These are phyloP conservation scores for Chlorella variabilis DNA, from an alignment of 163 green algal species.

Conservation along the genomic window DNA sequence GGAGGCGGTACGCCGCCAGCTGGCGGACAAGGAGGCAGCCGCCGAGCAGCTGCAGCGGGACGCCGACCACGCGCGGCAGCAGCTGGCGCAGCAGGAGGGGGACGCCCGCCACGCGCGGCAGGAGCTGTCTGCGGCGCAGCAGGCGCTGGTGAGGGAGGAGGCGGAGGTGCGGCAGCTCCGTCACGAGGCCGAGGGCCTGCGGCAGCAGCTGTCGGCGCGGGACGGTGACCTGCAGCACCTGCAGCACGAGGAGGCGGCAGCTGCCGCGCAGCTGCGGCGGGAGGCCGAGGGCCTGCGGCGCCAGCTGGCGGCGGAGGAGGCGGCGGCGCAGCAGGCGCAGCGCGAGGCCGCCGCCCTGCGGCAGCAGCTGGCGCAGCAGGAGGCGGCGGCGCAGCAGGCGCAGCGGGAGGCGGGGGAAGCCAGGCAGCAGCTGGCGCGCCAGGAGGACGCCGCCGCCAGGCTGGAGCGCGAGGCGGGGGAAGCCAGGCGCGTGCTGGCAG, in stretches of 20 bases:
- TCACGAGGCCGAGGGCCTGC: not conserved
- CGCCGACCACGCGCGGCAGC: not conserved
- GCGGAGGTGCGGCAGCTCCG: not conserved
- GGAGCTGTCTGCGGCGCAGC: not conserved
- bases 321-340: not conserved
- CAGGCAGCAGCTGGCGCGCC: not conserved
- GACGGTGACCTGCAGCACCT: not conserved
- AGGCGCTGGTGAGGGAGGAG: not conserved
- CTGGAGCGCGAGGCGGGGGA: not conserved
- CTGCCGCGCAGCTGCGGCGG: not conserved
- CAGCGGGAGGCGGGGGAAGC: not conserved
- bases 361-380: not conserved
- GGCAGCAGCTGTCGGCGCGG: not conserved
- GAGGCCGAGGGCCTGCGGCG: not conserved
- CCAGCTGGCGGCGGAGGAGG: not conserved
- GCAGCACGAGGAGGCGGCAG: slow-evolving; percentile 6
- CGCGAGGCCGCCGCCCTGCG: not conserved
- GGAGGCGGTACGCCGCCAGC: not conserved
- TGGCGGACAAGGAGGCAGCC: not conserved
- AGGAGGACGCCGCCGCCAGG: not conserved
- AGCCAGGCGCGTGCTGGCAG: not conserved
- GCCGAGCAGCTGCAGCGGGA: not conserved
- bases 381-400: not conserved
- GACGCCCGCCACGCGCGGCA: not conserved
- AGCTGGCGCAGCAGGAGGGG: not conserved